Evolutionary conservation across 1,284 basidiomycete genomes (phyloP).

Genomic region (Ustilago loliicola): DNA sequence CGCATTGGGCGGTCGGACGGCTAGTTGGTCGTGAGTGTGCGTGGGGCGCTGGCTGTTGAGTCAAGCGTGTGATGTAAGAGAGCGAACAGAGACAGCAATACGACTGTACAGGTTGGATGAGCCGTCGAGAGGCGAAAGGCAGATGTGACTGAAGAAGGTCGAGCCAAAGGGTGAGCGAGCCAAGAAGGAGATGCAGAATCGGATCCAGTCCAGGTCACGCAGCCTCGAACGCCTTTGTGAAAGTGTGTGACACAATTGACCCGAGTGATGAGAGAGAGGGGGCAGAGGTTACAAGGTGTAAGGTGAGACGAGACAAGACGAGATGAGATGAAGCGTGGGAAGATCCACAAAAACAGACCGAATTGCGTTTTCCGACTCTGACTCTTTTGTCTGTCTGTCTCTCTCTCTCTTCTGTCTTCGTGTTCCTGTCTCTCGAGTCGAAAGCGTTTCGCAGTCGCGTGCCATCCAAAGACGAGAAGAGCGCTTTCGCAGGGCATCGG

Average conservation of each 20-base stretch:
- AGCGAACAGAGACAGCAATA: background rate
- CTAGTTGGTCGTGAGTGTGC: background rate
- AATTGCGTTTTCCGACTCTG: background rate
- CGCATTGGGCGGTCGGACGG: background rate
- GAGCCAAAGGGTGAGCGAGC: background rate
- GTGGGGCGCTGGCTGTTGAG: background rate
- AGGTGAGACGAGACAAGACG: slow-evolving; percentile 5
- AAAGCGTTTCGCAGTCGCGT: slow-evolving; percentile 11
- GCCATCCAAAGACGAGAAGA: background rate
- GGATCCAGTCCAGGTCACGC: background rate
- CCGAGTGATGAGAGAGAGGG: background rate
- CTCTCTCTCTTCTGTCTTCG: background rate
- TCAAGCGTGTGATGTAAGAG: background rate
- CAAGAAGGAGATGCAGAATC: background rate
- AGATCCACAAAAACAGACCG: background rate
- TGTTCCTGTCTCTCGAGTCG: background rate
- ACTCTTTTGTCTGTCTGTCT: background rate
- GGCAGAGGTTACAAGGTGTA: background rate
- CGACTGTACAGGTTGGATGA: background rate
- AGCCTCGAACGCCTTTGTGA: background rate
- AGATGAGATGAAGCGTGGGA: slow-evolving; percentile 8
- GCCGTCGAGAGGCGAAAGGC: background rate
- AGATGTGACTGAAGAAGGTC: background rate
- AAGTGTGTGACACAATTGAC: background rate
- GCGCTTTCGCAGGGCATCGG: background rate